Evolutionary conservation across 179 eudicot genomes (phyloP).

Genomic region (Gypsophila paniculata): DNA sequence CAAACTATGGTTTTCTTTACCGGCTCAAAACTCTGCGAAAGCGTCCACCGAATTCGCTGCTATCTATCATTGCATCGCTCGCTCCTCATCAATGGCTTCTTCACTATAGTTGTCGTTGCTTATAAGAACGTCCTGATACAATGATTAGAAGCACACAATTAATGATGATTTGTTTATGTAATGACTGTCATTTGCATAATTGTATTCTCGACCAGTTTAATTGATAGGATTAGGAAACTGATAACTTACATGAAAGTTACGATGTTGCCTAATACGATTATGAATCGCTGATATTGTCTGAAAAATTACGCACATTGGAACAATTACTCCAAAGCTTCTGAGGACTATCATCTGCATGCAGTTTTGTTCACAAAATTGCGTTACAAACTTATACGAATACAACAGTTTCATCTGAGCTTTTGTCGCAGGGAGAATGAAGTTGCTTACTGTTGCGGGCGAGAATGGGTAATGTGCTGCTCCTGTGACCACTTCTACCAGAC

Average conservation of each 20-base stretch:
- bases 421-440: neutral
- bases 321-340: slow-evolving; percentile 55
- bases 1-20: neutral
- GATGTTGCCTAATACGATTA: slow-evolving; percentile 42
- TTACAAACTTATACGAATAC: no score
- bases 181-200: neutral
- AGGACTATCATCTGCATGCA: slow-evolving; percentile 56
- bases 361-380: neutral
- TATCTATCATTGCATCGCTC: slow-evolving; percentile 13
- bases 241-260: slow-evolving; percentile 28
- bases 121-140: slow-evolving; percentile 25
- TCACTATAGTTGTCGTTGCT: neutral
- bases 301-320: slow-evolving; percentile 70
- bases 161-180: neutral
- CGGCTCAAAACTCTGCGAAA: neutral
- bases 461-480: slow-evolving; percentile 58
- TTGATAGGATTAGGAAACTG: neutral
- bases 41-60: neutral
- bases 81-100: slow-evolving; percentile 21
- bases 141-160: neutral
- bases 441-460: slow-evolving; percentile 61
- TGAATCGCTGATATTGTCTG: slow-evolving; percentile 49
- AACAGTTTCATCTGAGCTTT: no score
- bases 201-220: neutral
- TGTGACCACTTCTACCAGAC: slow-evolving; percentile 36